Conservation (phyloP, 2,329 filamentous ascomycete genomes). For the Trichothecium sympodiale region DNA sequence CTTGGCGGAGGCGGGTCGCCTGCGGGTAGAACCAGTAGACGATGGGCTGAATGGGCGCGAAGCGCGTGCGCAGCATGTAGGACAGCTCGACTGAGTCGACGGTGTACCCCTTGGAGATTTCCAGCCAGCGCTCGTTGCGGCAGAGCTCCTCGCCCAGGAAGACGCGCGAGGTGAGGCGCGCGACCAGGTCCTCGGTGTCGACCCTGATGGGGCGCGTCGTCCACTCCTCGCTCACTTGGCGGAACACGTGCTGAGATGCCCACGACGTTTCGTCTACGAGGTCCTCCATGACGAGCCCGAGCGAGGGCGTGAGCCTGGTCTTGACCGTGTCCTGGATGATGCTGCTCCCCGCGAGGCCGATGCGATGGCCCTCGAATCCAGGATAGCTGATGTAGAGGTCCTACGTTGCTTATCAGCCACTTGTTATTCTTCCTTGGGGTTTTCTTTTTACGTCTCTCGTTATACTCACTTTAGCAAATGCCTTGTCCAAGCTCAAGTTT, state of each 20-base stretch:
- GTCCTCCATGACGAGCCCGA: not conserved
- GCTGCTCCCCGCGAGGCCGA: not conserved
- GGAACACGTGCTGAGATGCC: not conserved
- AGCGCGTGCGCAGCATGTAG: no score
- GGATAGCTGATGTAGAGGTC: not conserved
- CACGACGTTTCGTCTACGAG: not conserved
- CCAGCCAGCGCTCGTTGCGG: constrained; percentile 31
- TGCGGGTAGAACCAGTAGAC: constrained; percentile 31
- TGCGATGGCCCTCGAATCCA: not conserved
- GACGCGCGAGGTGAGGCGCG: constrained; percentile 15
- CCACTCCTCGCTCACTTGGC: not conserved
- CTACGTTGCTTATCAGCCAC: no score
- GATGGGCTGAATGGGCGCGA: constrained; percentile 28
- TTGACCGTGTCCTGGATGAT: constrained; percentile 1
- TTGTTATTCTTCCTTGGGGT: no score
- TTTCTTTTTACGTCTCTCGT: no score
- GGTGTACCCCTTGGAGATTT: constrained; percentile 33
- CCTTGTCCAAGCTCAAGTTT: not conserved
- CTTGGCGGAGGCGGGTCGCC: constrained; percentile 17
- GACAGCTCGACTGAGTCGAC: constrained; percentile 19
- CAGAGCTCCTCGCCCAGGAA: constrained; percentile 23
- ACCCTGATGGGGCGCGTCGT: not conserved
- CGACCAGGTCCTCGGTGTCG: constrained; percentile 5
- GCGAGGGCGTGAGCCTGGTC: not conserved
- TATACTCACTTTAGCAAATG: not conserved